These are phyloP conservation scores for Salix koriyanagi DNA, from an alignment of 345 rosid species.

Conservation along the genomic window DNA sequence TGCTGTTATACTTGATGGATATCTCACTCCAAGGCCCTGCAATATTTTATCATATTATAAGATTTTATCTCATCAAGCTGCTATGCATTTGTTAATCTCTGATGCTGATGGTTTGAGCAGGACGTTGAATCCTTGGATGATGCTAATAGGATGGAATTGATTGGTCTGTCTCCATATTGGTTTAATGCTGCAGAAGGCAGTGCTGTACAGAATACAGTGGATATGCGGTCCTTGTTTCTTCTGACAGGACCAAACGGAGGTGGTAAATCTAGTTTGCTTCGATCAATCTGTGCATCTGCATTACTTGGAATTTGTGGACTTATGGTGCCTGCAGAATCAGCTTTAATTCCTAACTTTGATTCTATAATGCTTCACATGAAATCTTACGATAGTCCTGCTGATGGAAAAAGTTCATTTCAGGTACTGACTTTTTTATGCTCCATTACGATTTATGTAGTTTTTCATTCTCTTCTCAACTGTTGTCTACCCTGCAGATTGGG, in stretches of 20 bases:
- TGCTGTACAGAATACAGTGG: conserved; percentile 76
- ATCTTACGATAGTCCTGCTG: conserved; percentile 96
- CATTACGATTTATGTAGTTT: background rate
- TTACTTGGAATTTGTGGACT: conserved; percentile 91
- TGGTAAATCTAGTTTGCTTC: conserved; percentile 97
- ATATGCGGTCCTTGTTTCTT: conserved; percentile 77
- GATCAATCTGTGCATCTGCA: conserved; percentile 87
- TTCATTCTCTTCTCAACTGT: background rate
- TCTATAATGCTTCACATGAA: conserved; percentile 98
- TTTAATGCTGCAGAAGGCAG: conserved; percentile 78
- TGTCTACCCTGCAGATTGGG: background rate
- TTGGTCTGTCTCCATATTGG: conserved; percentile 90
- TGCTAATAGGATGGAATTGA: conserved; percentile 49
- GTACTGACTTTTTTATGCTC: conserved; percentile 27
- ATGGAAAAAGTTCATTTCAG: conserved; percentile 97
- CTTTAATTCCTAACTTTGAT: conserved; percentile 75
- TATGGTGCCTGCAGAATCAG: conserved; percentile 93
- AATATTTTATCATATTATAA: background rate
- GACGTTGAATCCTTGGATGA: conserved; percentile 34
- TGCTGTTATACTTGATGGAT: background rate
- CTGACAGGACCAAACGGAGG: conserved; percentile 98
- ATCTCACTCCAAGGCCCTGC: background rate
- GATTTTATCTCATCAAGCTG: background rate
- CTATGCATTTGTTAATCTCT: background rate
- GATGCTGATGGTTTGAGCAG: conserved; percentile 32